phyloP scores from a whole-genome alignment of 2,329 filamentous ascomycete species.

The Dactylonectria estremocensis region DNA sequence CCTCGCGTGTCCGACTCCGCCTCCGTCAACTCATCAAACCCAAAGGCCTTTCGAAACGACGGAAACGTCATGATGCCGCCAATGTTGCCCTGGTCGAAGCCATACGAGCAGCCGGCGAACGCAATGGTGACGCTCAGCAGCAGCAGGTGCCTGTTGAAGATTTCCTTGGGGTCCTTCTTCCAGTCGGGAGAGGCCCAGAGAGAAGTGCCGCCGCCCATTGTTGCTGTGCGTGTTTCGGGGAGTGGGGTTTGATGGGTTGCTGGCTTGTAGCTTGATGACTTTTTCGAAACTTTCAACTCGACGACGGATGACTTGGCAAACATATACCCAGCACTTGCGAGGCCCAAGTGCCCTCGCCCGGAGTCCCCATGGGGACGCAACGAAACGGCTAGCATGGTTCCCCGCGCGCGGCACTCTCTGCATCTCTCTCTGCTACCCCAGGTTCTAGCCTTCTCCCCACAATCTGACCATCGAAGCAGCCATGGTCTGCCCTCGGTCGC shows the following conservation, averaged over 20 bases:
- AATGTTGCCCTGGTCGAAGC: constrained; percentile 28
- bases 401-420: background rate
- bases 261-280: background rate
- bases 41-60: constrained; percentile 23
- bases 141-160: constrained; percentile 19
- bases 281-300: background rate
- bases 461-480: background rate
- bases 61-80: constrained; percentile 27
- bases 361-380: constrained; percentile 3
- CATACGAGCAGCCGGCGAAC: constrained; percentile 19
- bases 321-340: background rate
- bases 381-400: constrained; percentile 1
- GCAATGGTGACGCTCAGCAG: constrained; percentile 20
- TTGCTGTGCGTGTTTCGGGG: background rate
- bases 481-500: background rate
- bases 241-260: background rate
- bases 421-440: background rate
- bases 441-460: background rate
- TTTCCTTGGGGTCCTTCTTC: constrained; percentile 30
- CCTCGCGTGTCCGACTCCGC: constrained; percentile 11
- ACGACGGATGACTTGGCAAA: background rate
- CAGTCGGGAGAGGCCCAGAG: constrained; percentile 30
- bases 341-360: background rate
- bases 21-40: constrained; percentile 12
- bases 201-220: constrained; percentile 28